Base-by-base conservation (phyloP, 2,329 filamentous ascomycete species). In the Xylariaceae sp. region DNA sequence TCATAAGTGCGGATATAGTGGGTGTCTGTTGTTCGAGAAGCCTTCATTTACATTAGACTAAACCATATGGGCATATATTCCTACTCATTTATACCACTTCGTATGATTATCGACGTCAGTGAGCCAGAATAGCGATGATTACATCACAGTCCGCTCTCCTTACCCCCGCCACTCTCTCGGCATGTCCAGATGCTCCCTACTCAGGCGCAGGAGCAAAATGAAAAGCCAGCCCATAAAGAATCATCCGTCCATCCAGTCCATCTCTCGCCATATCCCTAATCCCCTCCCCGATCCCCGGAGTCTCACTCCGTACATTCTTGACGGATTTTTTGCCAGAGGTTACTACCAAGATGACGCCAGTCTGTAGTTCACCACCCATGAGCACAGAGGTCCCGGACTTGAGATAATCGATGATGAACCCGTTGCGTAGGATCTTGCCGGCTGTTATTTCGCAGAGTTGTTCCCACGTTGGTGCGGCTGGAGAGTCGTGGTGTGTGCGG, bases 341-440 rank as follows among this genome's bases (percentile, higher is more conserved):
- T 6, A 58, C 22, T 34, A 58, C 38, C 28, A 60, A 55, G 31
- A 53, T 48, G 18, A 58, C 49, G 6, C 58, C 57, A 1, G 53
- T 56, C 3, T 19, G 16, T 5, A 54, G 46, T 19, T 60, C 56
- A 9, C 17, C 18, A 12, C 58, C 58, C 14, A 60, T n/a, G 10
- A 47, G 45, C 9, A 57, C 40, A 22, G 48, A 50, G 11, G 48
- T 44, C 45, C 45, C 42, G 40, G 42, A 33, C 6, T 19, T 17
- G 0, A 58, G 17, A 22, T 52, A 43, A 2, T 58, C 43, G 31
- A 60, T 48, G 1, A 16, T 12, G 56, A 60, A 58, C 5, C 53
- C 56, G 2, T 45, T 42, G 14, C 50, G 53, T 3, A 60, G 17
- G 42, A 60, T 58, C n/a, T 48, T 44, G 41, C 50, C 39, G 10